phyloP scores from a whole-genome alignment of 352 stramenopile genomes.

The Elongisporangium senticosum region DNA sequence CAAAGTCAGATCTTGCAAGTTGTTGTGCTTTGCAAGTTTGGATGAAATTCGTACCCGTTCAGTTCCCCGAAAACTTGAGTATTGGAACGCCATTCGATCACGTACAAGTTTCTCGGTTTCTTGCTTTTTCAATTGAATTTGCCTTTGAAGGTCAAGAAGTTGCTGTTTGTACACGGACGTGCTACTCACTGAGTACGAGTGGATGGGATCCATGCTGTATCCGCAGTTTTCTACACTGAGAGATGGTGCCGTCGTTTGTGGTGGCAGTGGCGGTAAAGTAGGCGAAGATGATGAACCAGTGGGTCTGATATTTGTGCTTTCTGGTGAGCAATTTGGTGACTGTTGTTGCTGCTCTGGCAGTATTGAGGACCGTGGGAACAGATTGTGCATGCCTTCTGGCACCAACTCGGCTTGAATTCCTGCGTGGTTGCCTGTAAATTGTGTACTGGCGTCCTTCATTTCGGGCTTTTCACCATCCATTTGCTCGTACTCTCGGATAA shows the following conservation, averaged over 20 bases:
- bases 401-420: slow-evolving; percentile 59
- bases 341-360: background rate
- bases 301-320: background rate
- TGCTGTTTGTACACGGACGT: slow-evolving; percentile 73
- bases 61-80: slow-evolving; percentile 44
- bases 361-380: slow-evolving; percentile 7
- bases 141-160: slow-evolving; percentile 44
- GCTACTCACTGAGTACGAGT: slow-evolving; percentile 20
- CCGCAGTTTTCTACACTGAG: background rate
- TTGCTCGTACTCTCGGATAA: slow-evolving; percentile 47
- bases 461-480: slow-evolving; percentile 15
- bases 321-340: background rate
- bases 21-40: background rate
- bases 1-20: slow-evolving; percentile 1
- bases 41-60: slow-evolving; percentile 33
- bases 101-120: slow-evolving; percentile 58
- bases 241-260: background rate
- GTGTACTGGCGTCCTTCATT: slow-evolving; percentile 61
- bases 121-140: slow-evolving; percentile 61
- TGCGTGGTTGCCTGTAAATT: slow-evolving; percentile 74
- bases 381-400: slow-evolving; percentile 47
- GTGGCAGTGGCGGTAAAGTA: background rate
- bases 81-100: slow-evolving; percentile 53
- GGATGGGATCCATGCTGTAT: slow-evolving; percentile 33
- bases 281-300: background rate